phyloP scores from a whole-genome alignment of 2,329 filamentous ascomycete genomes.

The Aspergillus sp. region DNA sequence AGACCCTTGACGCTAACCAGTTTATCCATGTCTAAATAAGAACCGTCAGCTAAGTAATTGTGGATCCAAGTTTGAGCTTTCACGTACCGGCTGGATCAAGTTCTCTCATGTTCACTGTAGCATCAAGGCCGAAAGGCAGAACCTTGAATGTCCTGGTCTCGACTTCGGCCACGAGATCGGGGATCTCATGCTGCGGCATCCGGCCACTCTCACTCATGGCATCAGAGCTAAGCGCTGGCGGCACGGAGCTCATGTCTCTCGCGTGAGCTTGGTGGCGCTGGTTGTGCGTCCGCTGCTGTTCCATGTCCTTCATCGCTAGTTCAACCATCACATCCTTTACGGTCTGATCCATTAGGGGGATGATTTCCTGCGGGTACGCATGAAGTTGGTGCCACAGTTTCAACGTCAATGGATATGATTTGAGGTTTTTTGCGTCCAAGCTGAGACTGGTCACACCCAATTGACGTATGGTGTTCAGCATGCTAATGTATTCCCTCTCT shows the following conservation, averaged over 20 bases:
- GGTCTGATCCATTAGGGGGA: slow-evolving; percentile 91
- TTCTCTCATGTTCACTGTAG: slow-evolving; percentile 82
- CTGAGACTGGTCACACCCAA: slow-evolving; percentile 79
- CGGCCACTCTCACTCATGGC: slow-evolving; percentile 41
- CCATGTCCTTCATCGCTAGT: slow-evolving; percentile 70
- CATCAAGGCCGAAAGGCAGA: slow-evolving; percentile 79
- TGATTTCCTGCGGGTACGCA: slow-evolving; percentile 90
- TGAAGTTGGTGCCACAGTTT: slow-evolving; percentile 96
- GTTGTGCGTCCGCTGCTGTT: slow-evolving; percentile 54
- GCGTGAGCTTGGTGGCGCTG: slow-evolving; percentile 41
- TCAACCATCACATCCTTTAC: slow-evolving; percentile 92
- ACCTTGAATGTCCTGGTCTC: slow-evolving; percentile 74
- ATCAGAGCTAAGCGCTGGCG: slow-evolving; percentile 73
- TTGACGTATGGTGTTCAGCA: slow-evolving; percentile 83
- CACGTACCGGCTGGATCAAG: slow-evolving; percentile 70
- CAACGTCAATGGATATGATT: slow-evolving; percentile 81
- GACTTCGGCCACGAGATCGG: slow-evolving; percentile 69
- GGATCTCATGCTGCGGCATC: slow-evolving; percentile 39
- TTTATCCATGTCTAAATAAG: slow-evolving; percentile 73
- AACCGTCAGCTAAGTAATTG: slow-evolving; percentile 16
- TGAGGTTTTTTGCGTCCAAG: slow-evolving; percentile 79
- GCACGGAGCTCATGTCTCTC: slow-evolving; percentile 60
- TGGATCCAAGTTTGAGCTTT: background rate
- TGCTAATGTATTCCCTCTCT: slow-evolving; percentile 72
- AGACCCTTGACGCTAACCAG: slow-evolving; percentile 90